A percentile compares a stretch with the other conserved stretches of the same genome.
These are phyloP conservation scores for Cladosporium sp. DNA, from an alignment of 2,329 filamentous ascomycete species.

Conservation along the genomic window DNA sequence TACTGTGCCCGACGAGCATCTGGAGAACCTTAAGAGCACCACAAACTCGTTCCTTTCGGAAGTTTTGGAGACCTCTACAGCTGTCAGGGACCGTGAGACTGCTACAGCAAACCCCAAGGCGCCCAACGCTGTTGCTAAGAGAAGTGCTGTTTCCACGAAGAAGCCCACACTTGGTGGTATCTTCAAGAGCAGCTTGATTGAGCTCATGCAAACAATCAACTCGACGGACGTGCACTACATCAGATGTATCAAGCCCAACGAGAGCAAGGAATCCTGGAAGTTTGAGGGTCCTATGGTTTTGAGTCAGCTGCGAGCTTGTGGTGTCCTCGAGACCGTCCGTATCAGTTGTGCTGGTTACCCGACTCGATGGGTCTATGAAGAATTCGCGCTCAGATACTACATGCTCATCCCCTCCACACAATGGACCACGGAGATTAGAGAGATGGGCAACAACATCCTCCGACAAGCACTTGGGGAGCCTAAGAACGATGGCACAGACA, in stretches of 20 bases:
- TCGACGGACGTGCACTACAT: slow-evolving; percentile 99
- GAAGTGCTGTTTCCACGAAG: slow-evolving; percentile 86
- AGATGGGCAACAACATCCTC: slow-evolving; percentile 91
- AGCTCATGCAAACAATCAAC: slow-evolving; percentile 97
- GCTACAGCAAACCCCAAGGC: slow-evolving; percentile 63
- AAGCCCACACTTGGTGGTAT: slow-evolving; percentile 97
- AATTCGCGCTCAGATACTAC: slow-evolving; percentile 96
- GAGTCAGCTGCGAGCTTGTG: slow-evolving; percentile 92
- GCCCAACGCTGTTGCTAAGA: slow-evolving; percentile 66
- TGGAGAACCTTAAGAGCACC: slow-evolving; percentile 83
- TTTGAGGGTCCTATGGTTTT: slow-evolving; percentile 99
- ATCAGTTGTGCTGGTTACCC: slow-evolving; percentile 98
- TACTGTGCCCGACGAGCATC: slow-evolving; percentile 96
- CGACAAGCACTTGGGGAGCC: slow-evolving; percentile 72
- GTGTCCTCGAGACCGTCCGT: slow-evolving; percentile 96
- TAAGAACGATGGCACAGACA: slow-evolving; percentile 68
- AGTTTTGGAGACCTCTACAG: slow-evolving; percentile 78
- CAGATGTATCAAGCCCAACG: slow-evolving; percentile 97
- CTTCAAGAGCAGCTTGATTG: slow-evolving; percentile 96
- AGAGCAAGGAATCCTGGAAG: slow-evolving; percentile 93
- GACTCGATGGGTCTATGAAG: slow-evolving; percentile 97
- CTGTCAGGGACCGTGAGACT: slow-evolving; percentile 84
- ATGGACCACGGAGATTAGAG: slow-evolving; percentile 90
- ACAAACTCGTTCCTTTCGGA: slow-evolving; percentile 79
- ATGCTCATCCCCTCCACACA: slow-evolving; percentile 87